phyloP scores from a whole-genome alignment of 192 early-diverging fungal species.

The Coemansia sp. region DNA sequence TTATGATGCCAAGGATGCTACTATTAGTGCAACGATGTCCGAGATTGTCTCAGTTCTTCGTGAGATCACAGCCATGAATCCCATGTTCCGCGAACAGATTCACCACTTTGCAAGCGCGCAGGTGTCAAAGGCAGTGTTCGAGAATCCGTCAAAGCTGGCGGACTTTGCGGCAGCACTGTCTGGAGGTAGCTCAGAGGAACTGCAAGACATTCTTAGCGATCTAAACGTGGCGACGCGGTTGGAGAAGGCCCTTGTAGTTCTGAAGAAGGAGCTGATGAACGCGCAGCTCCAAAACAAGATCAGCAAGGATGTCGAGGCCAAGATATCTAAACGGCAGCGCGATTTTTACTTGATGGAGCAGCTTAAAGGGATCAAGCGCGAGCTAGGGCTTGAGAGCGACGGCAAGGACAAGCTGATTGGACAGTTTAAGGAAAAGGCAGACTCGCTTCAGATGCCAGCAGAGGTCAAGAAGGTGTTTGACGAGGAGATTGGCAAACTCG shows the following conservation, averaged over 20 bases:
- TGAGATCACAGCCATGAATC: slow-evolving; percentile 93
- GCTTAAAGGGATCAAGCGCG: slow-evolving; percentile 98
- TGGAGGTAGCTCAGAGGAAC: slow-evolving; percentile 84
- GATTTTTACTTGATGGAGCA: slow-evolving; percentile 99
- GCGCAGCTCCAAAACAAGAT: slow-evolving; percentile 98
- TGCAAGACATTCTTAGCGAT: slow-evolving; percentile 90
- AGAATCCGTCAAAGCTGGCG: slow-evolving; percentile 90
- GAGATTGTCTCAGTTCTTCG: slow-evolving; percentile 96
- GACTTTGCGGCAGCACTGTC: slow-evolving; percentile 98
- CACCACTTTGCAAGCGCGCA: slow-evolving; percentile 95
- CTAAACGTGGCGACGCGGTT: slow-evolving; percentile 87
- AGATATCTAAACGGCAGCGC: slow-evolving; percentile 95
- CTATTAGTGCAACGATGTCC: slow-evolving; percentile 87
- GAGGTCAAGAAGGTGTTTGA: slow-evolving; percentile 95
- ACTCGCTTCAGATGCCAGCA: slow-evolving; percentile 84
- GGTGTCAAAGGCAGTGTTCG: slow-evolving; percentile 92
- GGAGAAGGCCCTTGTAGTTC: slow-evolving; percentile 85
- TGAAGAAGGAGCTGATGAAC: slow-evolving; percentile 98
- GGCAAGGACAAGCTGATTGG: slow-evolving; percentile 98
- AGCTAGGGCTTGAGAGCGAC: slow-evolving; percentile 94
- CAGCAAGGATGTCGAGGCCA: slow-evolving; percentile 94
- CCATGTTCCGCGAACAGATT: slow-evolving; percentile 97
- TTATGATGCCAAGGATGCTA: slow-evolving; percentile 80
- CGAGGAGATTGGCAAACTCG: slow-evolving; percentile 92
- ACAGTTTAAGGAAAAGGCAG: slow-evolving; percentile 86